A percentile compares a stretch with the other conserved stretches of the same genome.
phyloP scores from a whole-genome alignment of 139 green algal genomes.

The Coelastrella sp. region DNA sequence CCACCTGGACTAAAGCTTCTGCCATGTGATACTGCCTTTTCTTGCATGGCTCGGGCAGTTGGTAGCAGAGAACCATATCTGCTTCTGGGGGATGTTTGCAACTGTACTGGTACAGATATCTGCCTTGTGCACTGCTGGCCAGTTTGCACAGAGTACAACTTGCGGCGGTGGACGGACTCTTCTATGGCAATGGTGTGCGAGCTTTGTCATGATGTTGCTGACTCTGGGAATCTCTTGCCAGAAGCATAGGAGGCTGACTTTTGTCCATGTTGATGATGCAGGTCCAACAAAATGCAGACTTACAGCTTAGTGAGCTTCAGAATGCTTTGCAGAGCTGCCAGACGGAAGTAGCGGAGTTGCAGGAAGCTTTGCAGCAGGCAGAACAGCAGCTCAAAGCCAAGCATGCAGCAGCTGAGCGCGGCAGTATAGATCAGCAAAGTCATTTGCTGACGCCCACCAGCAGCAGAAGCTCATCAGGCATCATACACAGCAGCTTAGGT shows the following conservation, averaged over 20 bases:
- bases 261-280: not conserved
- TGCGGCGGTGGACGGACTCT: too few relatives aligned
- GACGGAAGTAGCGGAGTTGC: not conserved
- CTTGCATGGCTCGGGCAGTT: too few relatives aligned
- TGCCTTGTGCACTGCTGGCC: too few relatives aligned
- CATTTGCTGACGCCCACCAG: not conserved
- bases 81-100: too few relatives aligned
- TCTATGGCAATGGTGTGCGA: not conserved
- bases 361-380: constrained; percentile 3
- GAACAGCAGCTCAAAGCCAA: not conserved
- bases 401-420: not conserved
- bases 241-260: not conserved
- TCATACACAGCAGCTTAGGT: not conserved
- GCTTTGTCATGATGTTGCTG: not conserved
- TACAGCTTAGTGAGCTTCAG: not conserved
- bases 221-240: too few relatives aligned
- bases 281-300: not conserved
- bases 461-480: not conserved
- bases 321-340: not conserved
- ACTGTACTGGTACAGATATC: too few relatives aligned
- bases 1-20: too few relatives aligned
- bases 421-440: not conserved
- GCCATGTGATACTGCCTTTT: too few relatives aligned
- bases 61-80: too few relatives aligned
- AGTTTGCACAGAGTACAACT: too few relatives aligned